Conservation (phyloP, 2,329 filamentous ascomycete species). For the Aspergillus awamori region DNA sequence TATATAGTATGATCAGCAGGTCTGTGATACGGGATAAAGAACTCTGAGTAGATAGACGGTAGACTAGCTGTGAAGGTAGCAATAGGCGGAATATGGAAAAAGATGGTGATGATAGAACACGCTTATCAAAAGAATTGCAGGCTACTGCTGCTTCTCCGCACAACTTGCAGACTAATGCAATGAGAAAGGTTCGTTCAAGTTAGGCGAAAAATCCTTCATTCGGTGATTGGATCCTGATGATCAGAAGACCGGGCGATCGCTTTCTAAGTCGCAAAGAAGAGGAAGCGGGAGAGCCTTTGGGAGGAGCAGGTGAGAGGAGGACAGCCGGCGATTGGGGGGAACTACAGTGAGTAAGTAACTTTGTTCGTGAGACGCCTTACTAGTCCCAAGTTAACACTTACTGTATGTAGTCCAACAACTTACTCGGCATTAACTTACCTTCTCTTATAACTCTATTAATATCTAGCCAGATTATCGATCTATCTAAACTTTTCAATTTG, state of each 20-base stretch:
- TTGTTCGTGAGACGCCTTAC: no score
- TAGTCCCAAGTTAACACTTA: no score
- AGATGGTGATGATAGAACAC: background rate
- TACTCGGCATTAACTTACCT: background rate
- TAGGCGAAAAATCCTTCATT: background rate
- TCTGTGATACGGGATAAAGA: constrained; percentile 10
- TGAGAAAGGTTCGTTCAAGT: background rate
- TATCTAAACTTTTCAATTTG: no score
- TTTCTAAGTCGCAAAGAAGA: background rate
- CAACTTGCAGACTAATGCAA: background rate
- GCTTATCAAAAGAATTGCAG: background rate
- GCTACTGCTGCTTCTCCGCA: background rate
- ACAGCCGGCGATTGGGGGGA: background rate
- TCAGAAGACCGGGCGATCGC: background rate
- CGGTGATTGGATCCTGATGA: background rate
- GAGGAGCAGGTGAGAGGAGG: constrained; percentile 1
- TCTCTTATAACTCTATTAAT: background rate
- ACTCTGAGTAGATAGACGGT: background rate
- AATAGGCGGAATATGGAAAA: background rate
- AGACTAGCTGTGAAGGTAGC: background rate
- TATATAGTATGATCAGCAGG: background rate
- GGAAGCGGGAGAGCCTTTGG: background rate
- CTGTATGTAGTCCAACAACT: no score
- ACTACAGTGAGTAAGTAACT: no score
- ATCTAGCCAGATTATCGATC: no score